Evolutionary conservation across 129 eudicot species (phyloP).

Genomic region (Artemisia argyi): DNA sequence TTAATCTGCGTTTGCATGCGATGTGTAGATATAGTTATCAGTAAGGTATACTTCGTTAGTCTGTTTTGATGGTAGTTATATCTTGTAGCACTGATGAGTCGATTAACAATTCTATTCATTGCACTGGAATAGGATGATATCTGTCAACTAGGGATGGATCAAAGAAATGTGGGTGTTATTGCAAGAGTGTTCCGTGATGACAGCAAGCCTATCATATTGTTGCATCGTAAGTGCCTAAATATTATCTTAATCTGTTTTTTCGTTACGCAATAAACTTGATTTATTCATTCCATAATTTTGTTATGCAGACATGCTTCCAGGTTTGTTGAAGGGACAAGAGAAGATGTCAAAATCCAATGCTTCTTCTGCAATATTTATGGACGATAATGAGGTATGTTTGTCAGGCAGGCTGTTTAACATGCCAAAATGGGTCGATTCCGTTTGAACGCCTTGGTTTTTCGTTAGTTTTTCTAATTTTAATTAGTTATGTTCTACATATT

Average conservation of each 20-base stretch:
- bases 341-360: conserved; percentile 87
- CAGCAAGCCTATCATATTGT: conserved; percentile 65
- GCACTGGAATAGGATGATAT: conserved; percentile 67
- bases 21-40: no score
- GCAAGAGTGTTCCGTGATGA: conserved; percentile 79
- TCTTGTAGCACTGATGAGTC: no score
- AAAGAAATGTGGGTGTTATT: conserved; percentile 62
- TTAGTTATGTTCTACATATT: no score
- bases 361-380: conserved; percentile 76
- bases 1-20: no score
- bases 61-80: no score
- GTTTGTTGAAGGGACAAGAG: conserved; percentile 77
- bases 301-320: conserved; percentile 77
- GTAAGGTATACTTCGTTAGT: no score
- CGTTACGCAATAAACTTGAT: not conserved
- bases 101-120: no score
- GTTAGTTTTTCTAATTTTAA: no score
- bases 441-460: no score
- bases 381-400: conserved; percentile 66
- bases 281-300: not conserved
- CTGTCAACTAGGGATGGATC: conserved; percentile 86
- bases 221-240: conserved; percentile 43
- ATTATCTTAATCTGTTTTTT: not conserved
- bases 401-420: no score
- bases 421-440: no score